These are phyloP conservation scores for Serendipita sp. DNA, from an alignment of 768 basidiomycete genomes.

Conservation along the genomic window DNA sequence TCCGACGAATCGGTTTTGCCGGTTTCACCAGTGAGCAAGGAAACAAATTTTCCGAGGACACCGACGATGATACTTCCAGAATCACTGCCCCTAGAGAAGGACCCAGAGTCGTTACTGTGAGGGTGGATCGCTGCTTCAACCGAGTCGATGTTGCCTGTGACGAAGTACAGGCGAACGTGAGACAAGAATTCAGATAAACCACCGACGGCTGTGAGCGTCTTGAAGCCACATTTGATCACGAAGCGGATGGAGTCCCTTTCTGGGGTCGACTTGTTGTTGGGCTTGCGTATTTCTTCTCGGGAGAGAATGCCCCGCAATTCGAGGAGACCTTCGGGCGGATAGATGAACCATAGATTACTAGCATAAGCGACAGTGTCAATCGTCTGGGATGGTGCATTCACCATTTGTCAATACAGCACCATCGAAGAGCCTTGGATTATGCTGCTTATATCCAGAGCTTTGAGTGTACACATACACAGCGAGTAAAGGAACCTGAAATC, in stretches of 20 bases:
- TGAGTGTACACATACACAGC: no score
- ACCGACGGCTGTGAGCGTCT: constrained; percentile 24
- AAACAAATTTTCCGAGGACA: constrained; percentile 19
- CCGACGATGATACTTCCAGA: no score
- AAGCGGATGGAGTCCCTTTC: constrained; percentile 19
- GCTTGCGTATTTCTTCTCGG: constrained; percentile 19
- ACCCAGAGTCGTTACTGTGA: constrained; percentile 16
- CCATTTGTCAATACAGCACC: no score
- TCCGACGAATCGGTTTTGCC: no score
- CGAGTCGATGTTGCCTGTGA: constrained; percentile 12
- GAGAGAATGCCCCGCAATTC: constrained; percentile 18
- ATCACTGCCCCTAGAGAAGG: no score
- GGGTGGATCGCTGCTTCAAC: constrained; percentile 19
- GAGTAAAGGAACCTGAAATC: no score
- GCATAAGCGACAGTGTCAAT: no score
- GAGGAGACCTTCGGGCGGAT: constrained; percentile 21
- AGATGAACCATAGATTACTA: no score
- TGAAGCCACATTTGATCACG: constrained; percentile 23
- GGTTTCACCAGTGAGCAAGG: constrained; percentile 2
- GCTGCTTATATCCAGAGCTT: no score
- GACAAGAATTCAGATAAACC: constrained; percentile 20
- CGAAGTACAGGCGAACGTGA: constrained; percentile 19
- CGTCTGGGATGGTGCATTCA: no score
- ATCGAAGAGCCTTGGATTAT: no score
- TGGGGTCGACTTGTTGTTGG: constrained; percentile 17